Evolutionary conservation across 129 eudicot species (phyloP).

Genomic region (Deinandra increscens): DNA sequence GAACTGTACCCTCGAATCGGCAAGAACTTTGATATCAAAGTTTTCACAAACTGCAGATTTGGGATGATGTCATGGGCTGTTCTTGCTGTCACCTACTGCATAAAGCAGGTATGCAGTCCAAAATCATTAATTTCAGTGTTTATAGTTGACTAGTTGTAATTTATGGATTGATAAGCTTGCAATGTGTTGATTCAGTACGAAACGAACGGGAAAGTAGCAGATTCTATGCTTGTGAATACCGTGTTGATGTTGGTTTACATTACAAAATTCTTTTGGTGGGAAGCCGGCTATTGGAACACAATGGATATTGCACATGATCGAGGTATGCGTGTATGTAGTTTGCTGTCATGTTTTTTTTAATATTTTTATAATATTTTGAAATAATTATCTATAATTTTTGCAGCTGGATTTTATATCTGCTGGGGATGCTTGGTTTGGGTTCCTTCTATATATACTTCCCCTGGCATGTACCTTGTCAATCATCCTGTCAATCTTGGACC

Average conservation of each 20-base stretch:
- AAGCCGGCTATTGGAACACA: conserved; percentile 99
- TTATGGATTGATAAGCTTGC: not conserved
- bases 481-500: conserved; percentile 86
- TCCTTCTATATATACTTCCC: conserved; percentile 89
- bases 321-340: conserved; percentile 44
- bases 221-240: conserved; percentile 90
- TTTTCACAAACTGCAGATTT: conserved; percentile 93
- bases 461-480: conserved; percentile 99
- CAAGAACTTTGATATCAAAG: conserved; percentile 84
- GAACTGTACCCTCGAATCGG: conserved; percentile 98
- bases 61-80: conserved; percentile 99
- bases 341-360: not conserved
- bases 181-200: conserved; percentile 59
- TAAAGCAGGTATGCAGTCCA: conserved; percentile 72
- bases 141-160: not conserved
- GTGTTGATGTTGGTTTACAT: conserved; percentile 79
- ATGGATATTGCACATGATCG: conserved; percentile 99
- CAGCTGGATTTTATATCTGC: conserved; percentile 98
- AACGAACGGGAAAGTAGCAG: conserved; percentile 66
- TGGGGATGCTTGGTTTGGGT: conserved; percentile 99
- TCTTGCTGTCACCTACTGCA: conserved; percentile 96
- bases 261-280: conserved; percentile 99
- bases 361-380: not conserved
- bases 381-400: conserved; percentile 12
- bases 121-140: not conserved